Base-by-base conservation (phyloP, 129 eudicot species). In the Arctium minus region DNA sequence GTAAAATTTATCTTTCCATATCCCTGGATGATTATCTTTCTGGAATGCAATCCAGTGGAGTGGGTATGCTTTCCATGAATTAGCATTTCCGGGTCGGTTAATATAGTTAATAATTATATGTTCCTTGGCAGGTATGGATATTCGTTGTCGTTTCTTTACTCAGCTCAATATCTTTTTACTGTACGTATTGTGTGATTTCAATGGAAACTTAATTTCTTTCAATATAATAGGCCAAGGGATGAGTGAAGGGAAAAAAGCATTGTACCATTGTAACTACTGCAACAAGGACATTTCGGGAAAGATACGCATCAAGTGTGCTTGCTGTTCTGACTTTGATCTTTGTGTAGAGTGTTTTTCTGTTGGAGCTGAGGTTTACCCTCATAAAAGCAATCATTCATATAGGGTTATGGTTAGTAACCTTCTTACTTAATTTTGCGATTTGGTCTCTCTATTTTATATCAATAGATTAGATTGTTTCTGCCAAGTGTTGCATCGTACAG, bases 261-360 rank as follows among this genome's bases (percentile, higher is more conserved):
- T 91, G 77, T 95, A 92, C 87, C 98, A 95, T 79, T 95, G 98
- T 80, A 95, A 95, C 89, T 95, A 92, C 86, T 95, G 98, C 92
- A 89, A 92, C 90, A 92, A 92, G 89, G 98, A 95, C 85, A 92
- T 95, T 40, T 92, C 98, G 3, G 97, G 98, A 80, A 91, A 88
- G 83, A 87, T 92, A 35, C 97, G 97, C 76, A 92, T 95, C 29
- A 95, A 95, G 84, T 95, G 98, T 85, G 98, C 81, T 32, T 33
- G 80, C 62, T 95, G 98, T 86, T 90, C 98, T 38, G 98, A 94
- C 78, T 94, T 92, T 81, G 98, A 94, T 86, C 98, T 94, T 77
- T 94, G 98, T 84, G 88, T 94, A 72, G 98, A 94, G 87, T 94
- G 98, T 91, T 94, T 94, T 86, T 92, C 98, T 84, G 97, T 94